Conservation (phyloP, 208 protist genomes). For the Wallacemonas sp. region DNA sequence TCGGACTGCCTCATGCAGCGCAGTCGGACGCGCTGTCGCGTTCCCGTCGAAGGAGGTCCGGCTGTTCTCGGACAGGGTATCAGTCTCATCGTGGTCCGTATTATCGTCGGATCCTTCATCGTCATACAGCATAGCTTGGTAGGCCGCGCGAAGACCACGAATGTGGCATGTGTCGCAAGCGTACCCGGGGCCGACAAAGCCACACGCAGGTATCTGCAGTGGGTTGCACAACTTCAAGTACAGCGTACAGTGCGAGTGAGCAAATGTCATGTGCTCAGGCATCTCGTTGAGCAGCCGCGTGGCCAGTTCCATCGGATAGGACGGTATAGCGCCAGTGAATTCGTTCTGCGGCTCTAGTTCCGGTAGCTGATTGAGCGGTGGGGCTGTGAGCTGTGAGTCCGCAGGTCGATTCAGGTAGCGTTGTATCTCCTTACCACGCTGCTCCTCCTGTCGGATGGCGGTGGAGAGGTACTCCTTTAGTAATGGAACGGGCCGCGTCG, state of each 20-base stretch:
- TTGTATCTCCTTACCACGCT: constrained; percentile 20
- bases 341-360: constrained; percentile 38
- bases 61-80: not conserved
- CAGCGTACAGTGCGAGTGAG: constrained; percentile 39
- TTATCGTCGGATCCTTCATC: constrained; percentile 24
- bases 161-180: constrained; percentile 59
- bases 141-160: constrained; percentile 35
- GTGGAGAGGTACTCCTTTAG: constrained; percentile 47
- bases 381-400: constrained; percentile 11
- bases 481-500: constrained; percentile 28
- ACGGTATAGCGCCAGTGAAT: constrained; percentile 30
- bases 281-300: constrained; percentile 22
- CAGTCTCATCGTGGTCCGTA: not conserved
- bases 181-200: constrained; percentile 35
- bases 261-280: constrained; percentile 46
- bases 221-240: constrained; percentile 55
- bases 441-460: constrained; percentile 33
- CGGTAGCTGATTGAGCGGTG: constrained; percentile 13
- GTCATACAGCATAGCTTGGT: constrained; percentile 64
- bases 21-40: not conserved
- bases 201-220: constrained; percentile 37
- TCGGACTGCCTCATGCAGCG: constrained; percentile 23
- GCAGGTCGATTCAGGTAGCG: constrained; percentile 7
- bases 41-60: not conserved
- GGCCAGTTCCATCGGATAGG: constrained; percentile 25